These are phyloP conservation scores for Sclerotinia borealis DNA, from an alignment of 2,329 filamentous ascomycete genomes.

Conservation along the genomic window DNA sequence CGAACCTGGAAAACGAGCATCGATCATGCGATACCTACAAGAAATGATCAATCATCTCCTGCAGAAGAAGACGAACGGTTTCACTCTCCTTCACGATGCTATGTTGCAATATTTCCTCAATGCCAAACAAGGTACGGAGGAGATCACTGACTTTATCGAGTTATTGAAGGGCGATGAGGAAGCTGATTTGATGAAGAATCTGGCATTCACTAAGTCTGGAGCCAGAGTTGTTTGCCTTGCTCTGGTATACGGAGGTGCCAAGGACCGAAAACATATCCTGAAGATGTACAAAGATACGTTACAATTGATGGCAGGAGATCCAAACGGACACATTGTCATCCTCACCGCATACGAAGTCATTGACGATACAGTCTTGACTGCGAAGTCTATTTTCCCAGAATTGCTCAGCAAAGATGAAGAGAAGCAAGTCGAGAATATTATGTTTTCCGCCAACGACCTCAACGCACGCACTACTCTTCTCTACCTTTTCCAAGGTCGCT, in stretches of 20 bases:
- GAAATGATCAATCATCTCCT: constrained; percentile 87
- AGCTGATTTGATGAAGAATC: constrained; percentile 85
- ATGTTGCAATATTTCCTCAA: constrained; percentile 96
- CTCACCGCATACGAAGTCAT: constrained; percentile 84
- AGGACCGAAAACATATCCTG: constrained; percentile 85
- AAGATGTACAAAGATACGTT: constrained; percentile 87
- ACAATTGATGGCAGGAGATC: constrained; percentile 76
- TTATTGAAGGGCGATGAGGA: constrained; percentile 87
- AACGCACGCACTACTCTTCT: constrained; percentile 64
- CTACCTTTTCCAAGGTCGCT: constrained; percentile 71
- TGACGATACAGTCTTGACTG: constrained; percentile 85
- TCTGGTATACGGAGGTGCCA: constrained; percentile 78
- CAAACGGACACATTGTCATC: constrained; percentile 72
- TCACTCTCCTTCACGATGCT: constrained; percentile 96
- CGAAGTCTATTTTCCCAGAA: constrained; percentile 82
- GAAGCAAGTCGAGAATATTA: constrained; percentile 56
- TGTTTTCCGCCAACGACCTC: constrained; percentile 58
- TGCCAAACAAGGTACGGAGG: constrained; percentile 67
- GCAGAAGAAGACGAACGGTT: constrained; percentile 94
- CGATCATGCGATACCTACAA: constrained; percentile 79
- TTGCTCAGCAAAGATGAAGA: constrained; percentile 67
- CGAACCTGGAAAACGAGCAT: constrained; percentile 76
- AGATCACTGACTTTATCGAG: constrained; percentile 83
- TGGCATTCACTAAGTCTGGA: constrained; percentile 91
- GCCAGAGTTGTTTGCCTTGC: constrained; percentile 74